These are phyloP conservation scores for Cyclotella sp. DNA, from an alignment of 108 stramenopile species.

Conservation along the genomic window DNA sequence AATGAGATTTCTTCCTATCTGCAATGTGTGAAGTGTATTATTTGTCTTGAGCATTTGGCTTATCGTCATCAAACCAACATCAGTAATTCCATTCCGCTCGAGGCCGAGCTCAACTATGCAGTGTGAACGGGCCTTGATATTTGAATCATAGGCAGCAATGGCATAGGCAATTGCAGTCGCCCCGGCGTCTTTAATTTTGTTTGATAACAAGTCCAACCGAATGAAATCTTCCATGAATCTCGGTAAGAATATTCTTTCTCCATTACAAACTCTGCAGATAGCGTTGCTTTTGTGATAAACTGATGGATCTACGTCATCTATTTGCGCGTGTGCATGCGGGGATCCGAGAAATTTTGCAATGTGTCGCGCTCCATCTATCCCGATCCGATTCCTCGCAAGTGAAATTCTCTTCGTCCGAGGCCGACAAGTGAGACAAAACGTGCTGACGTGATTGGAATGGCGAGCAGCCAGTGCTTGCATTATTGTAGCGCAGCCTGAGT, in stretches of 20 bases:
- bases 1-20: constrained; percentile 24
- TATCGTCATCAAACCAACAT: constrained; percentile 19
- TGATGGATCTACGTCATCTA: neutral
- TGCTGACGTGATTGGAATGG: neutral
- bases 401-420: constrained; percentile 20
- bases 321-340: neutral
- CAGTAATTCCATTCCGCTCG: constrained; percentile 21
- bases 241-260: neutral
- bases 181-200: constrained; percentile 26
- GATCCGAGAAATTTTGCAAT: constrained; percentile 24
- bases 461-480: constrained; percentile 25
- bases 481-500: constrained; percentile 16
- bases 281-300: neutral
- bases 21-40: constrained; percentile 20
- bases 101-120: constrained; percentile 28
- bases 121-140: neutral
- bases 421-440: constrained; percentile 18
- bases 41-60: constrained; percentile 24
- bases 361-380: constrained; percentile 17
- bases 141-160: constrained; percentile 3
- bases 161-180: constrained; percentile 21
- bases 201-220: constrained; percentile 22
- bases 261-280: neutral
- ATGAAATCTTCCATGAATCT: constrained; percentile 8
- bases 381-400: constrained; percentile 29